Percentiles rank a stretch among this genome's conserved stretches.
Conservation (phyloP, 352 stramenopile genomes). For the Globisporangium parvum region DNA sequence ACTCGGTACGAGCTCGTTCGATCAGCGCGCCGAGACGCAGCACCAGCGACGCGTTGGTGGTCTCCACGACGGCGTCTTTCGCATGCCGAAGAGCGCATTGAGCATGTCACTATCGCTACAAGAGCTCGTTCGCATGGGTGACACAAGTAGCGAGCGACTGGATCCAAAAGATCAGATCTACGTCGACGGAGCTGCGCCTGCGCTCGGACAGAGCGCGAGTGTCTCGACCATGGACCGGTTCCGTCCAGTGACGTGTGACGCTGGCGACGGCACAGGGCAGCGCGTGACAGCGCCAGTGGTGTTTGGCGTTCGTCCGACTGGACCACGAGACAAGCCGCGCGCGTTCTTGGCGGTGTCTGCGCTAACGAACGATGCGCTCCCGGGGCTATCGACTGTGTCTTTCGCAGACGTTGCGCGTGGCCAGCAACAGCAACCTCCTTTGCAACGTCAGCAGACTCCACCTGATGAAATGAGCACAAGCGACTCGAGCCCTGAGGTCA, state of each 20-base stretch:
- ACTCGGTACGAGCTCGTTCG: slow-evolving; percentile 41
- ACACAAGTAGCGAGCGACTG: slow-evolving; percentile 4
- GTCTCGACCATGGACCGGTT: slow-evolving; percentile 35
- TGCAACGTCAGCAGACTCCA: too few species aligned
- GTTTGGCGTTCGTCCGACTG: slow-evolving; percentile 22
- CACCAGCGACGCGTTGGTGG: slow-evolving; percentile 38
- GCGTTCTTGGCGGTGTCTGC: slow-evolving; percentile 16
- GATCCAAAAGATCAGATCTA: slow-evolving; percentile 22
- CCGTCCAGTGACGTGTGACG: slow-evolving; percentile 22
- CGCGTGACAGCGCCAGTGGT: slow-evolving; percentile 16
- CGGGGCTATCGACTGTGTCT: neutral
- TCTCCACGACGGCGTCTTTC: slow-evolving; percentile 44
- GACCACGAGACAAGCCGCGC: slow-evolving; percentile 19
- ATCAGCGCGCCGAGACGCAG: slow-evolving; percentile 30
- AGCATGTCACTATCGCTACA: slow-evolving; percentile 34
- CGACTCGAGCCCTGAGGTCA: neutral
- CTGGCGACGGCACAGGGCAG: slow-evolving; percentile 1
- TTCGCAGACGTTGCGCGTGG: neutral
- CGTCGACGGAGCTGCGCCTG: slow-evolving; percentile 24
- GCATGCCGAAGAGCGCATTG: slow-evolving; percentile 20
- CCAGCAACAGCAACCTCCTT: neutral
- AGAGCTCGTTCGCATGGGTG: slow-evolving; percentile 18
- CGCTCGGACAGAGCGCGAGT: slow-evolving; percentile 28
- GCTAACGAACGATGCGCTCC: slow-evolving; percentile 5
- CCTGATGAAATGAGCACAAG: neutral